Base-by-base conservation (phyloP, 768 basidiomycete species). In the Russula sp. region DNA sequence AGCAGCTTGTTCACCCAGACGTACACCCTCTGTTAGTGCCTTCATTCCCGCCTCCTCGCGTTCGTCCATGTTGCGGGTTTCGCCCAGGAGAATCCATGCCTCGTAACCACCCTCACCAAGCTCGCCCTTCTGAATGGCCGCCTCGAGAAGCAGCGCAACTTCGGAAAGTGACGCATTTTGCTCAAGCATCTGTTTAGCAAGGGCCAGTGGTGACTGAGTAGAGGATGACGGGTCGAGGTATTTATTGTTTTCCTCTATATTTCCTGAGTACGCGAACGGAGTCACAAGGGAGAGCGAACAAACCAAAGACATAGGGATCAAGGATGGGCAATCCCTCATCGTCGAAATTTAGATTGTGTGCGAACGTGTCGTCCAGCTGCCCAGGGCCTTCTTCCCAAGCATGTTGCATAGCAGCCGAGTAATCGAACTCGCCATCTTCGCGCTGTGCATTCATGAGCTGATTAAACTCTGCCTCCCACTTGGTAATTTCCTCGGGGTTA, bases 71-170 rank as follows among this genome's bases (percentile, higher is more conserved):
- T 85, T 86, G 60, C 93, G 81, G 0, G 88, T 88, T 72, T 95
- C 90, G 10, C 96, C 96, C 2, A 98, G 77, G 20, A 96, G 77
- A 56, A 93, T 85, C 96, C 96, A 99, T 0, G 93, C 82, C 71
- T 96, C 95, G 55, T 86, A 91, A 53, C 90, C 85, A 29, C 85
- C 87, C 69, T 87, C 83, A 29, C 90, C 91, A 8, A 88, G 74
- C 60, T 93, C 87, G 10, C 87, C 89, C 66, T 80, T 80, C 73
- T 90, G 86, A 61, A 98, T 90, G 41, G 93, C 92, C 14, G 93
- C 93, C 75, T 99, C 96, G 22, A 98, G 77, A 68, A 96, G 77
- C 43, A 93, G 77, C 0, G 87, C 88, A 13, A 87, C 93, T 70
- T 97, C 92, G 2, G 92, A 86, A 25, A 99, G 74, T 2, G 94